Percentiles rank a stretch among this genome's conserved stretches.
Evolutionary conservation across 2,329 filamentous ascomycete species (phyloP).

Genomic region (Geoglossum cookeanum): DNA sequence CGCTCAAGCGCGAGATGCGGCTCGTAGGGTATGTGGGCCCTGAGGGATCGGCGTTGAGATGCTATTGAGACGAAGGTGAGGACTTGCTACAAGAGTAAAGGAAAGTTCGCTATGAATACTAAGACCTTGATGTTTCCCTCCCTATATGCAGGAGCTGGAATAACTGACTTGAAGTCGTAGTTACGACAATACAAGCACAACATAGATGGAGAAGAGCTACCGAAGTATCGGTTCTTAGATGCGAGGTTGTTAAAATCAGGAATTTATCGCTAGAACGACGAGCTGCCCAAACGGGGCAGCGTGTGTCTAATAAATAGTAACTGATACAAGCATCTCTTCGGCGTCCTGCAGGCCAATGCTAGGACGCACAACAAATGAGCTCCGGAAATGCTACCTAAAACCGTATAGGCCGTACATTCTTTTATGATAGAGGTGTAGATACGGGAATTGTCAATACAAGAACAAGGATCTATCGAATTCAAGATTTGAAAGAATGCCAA

Average conservation of each 20-base stretch:
- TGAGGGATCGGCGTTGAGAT: not conserved
- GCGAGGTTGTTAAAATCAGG: not conserved
- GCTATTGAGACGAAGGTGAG: not conserved
- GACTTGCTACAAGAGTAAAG: not conserved
- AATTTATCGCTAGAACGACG: not conserved
- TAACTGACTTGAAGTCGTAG: not conserved
- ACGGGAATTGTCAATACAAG: not conserved
- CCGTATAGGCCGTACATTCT: no score
- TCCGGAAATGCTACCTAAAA: not conserved
- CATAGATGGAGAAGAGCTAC: not conserved
- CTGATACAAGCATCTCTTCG: not conserved
- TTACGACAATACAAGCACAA: not conserved
- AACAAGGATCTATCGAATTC: not conserved
- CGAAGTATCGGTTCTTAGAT: not conserved
- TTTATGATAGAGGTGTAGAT: not conserved
- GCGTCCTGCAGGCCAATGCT: not conserved
- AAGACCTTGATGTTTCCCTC: not conserved
- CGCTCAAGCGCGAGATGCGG: not conserved
- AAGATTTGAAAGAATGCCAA: not conserved
- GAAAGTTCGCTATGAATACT: no score
- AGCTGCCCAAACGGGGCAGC: not conserved
- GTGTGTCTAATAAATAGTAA: not conserved
- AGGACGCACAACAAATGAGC: not conserved
- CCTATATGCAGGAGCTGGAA: not conserved
- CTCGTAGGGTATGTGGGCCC: not conserved